These are phyloP conservation scores for Fusarium odoratissimum DNA, from an alignment of 2,329 filamentous ascomycete genomes.

Conservation along the genomic window DNA sequence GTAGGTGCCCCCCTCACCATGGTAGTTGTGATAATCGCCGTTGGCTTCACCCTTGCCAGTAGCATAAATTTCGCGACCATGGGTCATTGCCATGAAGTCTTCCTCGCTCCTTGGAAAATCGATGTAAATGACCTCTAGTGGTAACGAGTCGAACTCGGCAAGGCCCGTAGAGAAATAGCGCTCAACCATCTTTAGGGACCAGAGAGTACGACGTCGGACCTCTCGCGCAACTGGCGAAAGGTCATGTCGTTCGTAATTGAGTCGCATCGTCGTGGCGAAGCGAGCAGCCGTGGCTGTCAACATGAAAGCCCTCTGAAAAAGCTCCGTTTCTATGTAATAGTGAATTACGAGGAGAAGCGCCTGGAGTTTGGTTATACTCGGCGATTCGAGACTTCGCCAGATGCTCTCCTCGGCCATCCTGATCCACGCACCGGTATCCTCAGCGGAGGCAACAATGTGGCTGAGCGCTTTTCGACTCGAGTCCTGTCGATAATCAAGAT, in stretches of 20 bases:
- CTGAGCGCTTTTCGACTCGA: neutral
- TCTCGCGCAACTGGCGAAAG: neutral
- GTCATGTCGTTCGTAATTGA: neutral
- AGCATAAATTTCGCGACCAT: neutral
- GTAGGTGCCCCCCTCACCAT: neutral
- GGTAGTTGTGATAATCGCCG: rapidly evolving
- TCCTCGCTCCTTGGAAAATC: neutral
- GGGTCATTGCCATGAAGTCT: neutral
- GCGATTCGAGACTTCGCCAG: neutral
- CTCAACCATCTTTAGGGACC: neutral
- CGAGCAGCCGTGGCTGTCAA: neutral
- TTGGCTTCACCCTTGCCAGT: neutral
- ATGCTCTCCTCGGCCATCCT: neutral
- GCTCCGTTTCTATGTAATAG: neutral
- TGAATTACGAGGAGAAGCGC: neutral
- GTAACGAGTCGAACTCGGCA: neutral
- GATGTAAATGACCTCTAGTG: neutral
- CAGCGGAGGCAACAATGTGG: neutral
- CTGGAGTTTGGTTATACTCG: neutral
- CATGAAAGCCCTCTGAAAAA: neutral
- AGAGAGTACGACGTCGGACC: neutral
- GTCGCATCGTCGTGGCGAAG: neutral
- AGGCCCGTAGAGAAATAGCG: neutral
- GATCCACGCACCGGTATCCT: neutral
- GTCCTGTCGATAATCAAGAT: neutral